These are phyloP conservation scores for Puccinia horiana DNA, from an alignment of 1,284 basidiomycete species.

Conservation along the genomic window DNA sequence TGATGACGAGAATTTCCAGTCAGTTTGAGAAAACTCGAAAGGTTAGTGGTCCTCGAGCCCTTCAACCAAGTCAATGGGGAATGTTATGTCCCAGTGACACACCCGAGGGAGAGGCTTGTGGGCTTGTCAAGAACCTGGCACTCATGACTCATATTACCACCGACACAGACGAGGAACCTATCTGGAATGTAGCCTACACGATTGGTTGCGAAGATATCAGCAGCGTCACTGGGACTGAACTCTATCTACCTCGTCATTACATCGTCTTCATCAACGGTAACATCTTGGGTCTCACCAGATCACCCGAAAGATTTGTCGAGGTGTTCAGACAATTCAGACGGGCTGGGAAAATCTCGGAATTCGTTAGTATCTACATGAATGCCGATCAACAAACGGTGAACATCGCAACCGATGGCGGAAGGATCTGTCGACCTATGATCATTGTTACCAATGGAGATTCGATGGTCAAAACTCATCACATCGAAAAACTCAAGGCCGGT, in stretches of 20 bases:
- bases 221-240: constrained; percentile 88
- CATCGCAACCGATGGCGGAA: constrained; percentile 94
- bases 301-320: constrained; percentile 79
- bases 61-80: constrained; percentile 99
- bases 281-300: constrained; percentile 87
- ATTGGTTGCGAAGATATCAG: constrained; percentile 84
- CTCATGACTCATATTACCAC: constrained; percentile 99
- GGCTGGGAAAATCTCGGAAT: constrained; percentile 89
- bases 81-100: constrained; percentile 98
- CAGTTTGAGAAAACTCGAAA: constrained; percentile 99
- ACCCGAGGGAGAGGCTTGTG: constrained; percentile 98
- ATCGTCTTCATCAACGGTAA: constrained; percentile 97
- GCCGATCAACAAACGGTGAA: constrained; percentile 92
- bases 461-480: constrained; percentile 78
- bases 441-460: constrained; percentile 85
- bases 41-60: constrained; percentile 92
- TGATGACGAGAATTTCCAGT: constrained; percentile 99
- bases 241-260: constrained; percentile 86
- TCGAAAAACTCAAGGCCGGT: constrained; percentile 77
- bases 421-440: constrained; percentile 97
- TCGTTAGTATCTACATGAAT: constrained; percentile 96
- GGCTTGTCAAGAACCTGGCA: constrained; percentile 96
- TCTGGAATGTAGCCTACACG: constrained; percentile 85
- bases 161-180: constrained; percentile 93
- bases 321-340: constrained; percentile 90